Conservation (phyloP, 495 filamentous ascomycete species). For the Penicillium robsamsonii region DNA sequence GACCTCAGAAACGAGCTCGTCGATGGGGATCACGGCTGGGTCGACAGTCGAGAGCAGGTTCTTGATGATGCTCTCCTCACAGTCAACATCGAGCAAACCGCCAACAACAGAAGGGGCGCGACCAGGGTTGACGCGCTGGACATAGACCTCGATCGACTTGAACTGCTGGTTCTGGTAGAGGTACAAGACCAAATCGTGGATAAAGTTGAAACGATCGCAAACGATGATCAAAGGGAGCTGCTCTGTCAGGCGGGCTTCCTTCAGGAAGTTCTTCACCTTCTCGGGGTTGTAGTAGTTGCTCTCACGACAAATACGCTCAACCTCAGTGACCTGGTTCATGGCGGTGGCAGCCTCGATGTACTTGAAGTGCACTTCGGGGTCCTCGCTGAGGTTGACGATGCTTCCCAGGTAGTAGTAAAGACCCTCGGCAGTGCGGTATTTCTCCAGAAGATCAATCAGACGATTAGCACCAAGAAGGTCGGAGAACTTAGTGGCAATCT, state of each 20-base stretch:
- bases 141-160: conserved; percentile 98
- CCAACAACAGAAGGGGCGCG: conserved; percentile 92
- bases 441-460: conserved; percentile 92
- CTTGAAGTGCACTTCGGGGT: conserved; percentile 96
- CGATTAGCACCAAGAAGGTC: conserved; percentile 88
- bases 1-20: conserved; percentile 93
- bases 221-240: conserved; percentile 97
- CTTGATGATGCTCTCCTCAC: conserved; percentile 95
- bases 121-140: conserved; percentile 97
- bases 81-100: conserved; percentile 94
- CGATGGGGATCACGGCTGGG: conserved; percentile 82
- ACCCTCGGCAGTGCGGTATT: conserved; percentile 93
- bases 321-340: conserved; percentile 88
- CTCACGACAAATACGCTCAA: conserved; percentile 95
- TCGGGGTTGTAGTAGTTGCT: conserved; percentile 93
- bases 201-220: conserved; percentile 97
- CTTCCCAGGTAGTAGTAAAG: conserved; percentile 97
- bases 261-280: conserved; percentile 99
- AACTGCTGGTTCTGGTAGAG: conserved; percentile 99
- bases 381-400: conserved; percentile 95
- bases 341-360: conserved; percentile 96
- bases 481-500: conserved; percentile 95
- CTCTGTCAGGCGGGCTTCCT: conserved; percentile 89
- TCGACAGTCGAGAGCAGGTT: conserved; percentile 85
- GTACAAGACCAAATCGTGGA: conserved; percentile 94